A percentile compares a stretch with the other conserved stretches of the same genome.
Conservation (phyloP, 495 filamentous ascomycete genomes). For the Neurospora intermedia region DNA sequence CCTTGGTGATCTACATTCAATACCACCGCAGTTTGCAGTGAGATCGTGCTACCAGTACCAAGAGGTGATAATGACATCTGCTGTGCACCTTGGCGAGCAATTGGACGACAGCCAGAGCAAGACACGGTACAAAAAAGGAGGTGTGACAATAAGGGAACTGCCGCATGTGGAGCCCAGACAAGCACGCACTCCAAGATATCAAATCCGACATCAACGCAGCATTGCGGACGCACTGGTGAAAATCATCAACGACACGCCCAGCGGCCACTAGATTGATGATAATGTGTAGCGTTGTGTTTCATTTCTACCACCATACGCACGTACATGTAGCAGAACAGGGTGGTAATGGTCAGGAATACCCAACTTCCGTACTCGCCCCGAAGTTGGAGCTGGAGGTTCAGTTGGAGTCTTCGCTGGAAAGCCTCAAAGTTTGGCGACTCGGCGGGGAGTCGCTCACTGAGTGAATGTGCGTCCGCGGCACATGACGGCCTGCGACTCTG, state of each 20-base stretch:
- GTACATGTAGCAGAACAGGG: neutral
- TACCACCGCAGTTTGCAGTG: neutral
- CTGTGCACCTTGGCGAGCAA: neutral
- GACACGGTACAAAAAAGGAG: neutral
- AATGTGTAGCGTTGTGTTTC: neutral
- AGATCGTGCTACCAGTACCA: neutral
- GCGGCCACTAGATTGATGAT: neutral
- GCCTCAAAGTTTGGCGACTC: neutral
- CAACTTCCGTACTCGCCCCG: neutral
- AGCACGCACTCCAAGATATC: neutral
- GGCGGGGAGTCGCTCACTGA: neutral
- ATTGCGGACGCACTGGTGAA: neutral
- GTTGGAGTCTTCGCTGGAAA: constrained; percentile 9
- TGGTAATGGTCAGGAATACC: neutral
- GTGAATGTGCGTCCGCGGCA: neutral
- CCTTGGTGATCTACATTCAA: neutral
- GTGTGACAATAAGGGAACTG: neutral
- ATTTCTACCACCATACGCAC: neutral
- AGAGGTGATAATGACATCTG: neutral
- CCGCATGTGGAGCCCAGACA: neutral
- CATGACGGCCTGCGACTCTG: neutral
- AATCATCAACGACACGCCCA: neutral
- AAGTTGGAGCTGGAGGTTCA: neutral
- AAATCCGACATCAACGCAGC: neutral
- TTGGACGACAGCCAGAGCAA: neutral